Evolutionary conservation across 805 yeast species (phyloP), one percentile per base, ranked within the genome.

Genomic region (Myxozyma neotropica): DNA sequence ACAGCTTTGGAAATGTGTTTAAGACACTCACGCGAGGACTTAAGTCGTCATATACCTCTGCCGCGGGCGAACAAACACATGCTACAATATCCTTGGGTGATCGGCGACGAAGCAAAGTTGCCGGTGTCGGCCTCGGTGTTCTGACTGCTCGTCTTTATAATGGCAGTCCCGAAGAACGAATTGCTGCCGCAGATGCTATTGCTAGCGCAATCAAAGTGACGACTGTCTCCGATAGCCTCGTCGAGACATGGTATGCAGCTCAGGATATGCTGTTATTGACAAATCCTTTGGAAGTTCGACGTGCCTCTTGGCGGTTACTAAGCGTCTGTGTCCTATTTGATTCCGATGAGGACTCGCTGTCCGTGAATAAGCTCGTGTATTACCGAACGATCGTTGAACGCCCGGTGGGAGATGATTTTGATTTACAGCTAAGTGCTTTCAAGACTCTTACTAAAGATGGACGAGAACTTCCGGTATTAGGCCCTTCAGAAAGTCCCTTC

Each of bases 211-310:
- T 89, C 1, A 79, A 79, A 23, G 80, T 78, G 49, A 79, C 78
- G 51, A 75, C 85, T 2, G 78, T 84, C 1, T 77, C 85, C 10
- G 44, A 35, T 0, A 80, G 87, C 1, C 78, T 88, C 3, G 78
- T 89, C 4, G 91, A 87, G 62, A 77, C 89, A 1, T 89, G 96
- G 96, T 83, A 85, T 70, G 73, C 84, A 53, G 85, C 87, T 0
- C 75, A 81, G 59, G 82, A 79, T 52, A 72, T 86, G 70, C 77
- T 88, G 52, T 74, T 75, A 5, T 69, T 74, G 0, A 69, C 71
- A 2, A 70, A 70, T n/a, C 68, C 67, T 21, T 57, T 70, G 0
- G 75, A 73, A 17, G 71, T 77, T 2, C 73, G 86, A 27, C 72
- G 79, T 33, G 79, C 81, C 0, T 84, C 85, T 0, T 71, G 88